Evolutionary conservation across 2,329 filamentous ascomycete genomes (phyloP), one percentile per base, ranked within the genome.

Genomic region (Lojkania enalia): DNA sequence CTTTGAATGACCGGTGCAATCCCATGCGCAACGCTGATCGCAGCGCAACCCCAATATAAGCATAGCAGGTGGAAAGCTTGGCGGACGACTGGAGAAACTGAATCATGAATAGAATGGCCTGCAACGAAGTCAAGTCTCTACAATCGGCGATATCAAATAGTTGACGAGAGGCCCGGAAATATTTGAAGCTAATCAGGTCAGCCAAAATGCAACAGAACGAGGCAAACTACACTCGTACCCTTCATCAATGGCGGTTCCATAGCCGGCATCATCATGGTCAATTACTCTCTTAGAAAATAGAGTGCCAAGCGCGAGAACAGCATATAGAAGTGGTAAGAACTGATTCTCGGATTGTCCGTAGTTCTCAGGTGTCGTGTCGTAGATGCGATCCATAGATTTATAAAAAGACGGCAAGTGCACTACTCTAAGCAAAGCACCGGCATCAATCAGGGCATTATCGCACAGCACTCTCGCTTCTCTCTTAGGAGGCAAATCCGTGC

Each of bases 391-490:
- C 51, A 96, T 79, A 58, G 82, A 84, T 46, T 81, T 79, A 71
- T 87, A 90, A 64, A 96, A 96, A 0, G 83, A 83, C 0, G 91
- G 91, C 38, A 87, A 77, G 61, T 96, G 90, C 4, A 95, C 81
- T 44, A 92, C 85, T 27, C 88, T 82, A 66, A 86, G 76, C 41
- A 87, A 70, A 18, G 80, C 76, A 52, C 81, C 79, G 20, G 81
- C 82, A 61, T 86, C 81, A 45, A 84, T 77, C 19, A 87, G 69
- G 19, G 82, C 79, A 60, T 78, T 79, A 42, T 77, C 74, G 63
- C 81, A 84, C 27, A 86, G 68, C 43, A 77, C 71, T 23, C 72
- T 73, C 18, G 83, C 83, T 42, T 80, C 73, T 33, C 78, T 75
- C 57, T 75, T 77, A 0, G 84, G 74, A 1, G 92, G 92, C 13